Conservation (phyloP, 2,329 filamentous ascomycete species). For the Reticulascus tulasneorum region DNA sequence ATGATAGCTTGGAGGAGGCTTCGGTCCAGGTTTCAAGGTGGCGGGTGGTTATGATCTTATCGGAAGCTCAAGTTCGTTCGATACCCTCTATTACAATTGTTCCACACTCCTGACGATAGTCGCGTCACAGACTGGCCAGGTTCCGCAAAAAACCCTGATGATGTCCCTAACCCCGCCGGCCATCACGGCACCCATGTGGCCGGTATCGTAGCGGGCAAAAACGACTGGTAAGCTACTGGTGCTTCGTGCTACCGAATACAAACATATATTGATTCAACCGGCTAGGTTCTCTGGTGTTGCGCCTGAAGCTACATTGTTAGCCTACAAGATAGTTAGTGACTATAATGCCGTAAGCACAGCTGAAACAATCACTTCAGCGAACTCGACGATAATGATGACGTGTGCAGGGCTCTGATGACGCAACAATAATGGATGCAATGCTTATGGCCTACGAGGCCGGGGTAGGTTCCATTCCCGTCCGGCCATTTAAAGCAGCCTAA, state of each 20-base stretch:
- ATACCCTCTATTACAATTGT: not conserved
- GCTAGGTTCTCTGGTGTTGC: slow-evolving; percentile 20
- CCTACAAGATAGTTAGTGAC: slow-evolving; percentile 24
- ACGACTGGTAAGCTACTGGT: slow-evolving; percentile 9
- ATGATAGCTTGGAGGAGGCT: slow-evolving; percentile 6
- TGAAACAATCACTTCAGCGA: too few species aligned
- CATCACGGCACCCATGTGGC: slow-evolving; percentile 21
- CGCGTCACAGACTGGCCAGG: too few species aligned
- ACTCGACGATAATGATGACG: too few species aligned
- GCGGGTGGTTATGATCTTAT: slow-evolving; percentile 5
- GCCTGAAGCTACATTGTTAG: slow-evolving; percentile 22
- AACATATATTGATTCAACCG: not conserved
- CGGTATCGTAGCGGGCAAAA: slow-evolving; percentile 24
- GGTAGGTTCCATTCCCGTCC: slow-evolving; percentile 12
- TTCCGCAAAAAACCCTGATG: too few species aligned
- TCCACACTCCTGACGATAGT: too few species aligned
- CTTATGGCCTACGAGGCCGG: slow-evolving; percentile 29
- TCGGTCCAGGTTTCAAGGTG: slow-evolving; percentile 1
- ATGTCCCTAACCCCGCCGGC: too few species aligned
- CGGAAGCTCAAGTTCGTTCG: too few species aligned
- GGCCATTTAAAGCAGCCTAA: too few species aligned
- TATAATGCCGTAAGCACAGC: too few species aligned
- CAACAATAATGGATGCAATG: slow-evolving; percentile 26
- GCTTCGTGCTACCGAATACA: too few species aligned
- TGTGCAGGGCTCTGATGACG: slow-evolving; percentile 13